Percentiles rank a stretch among this genome's conserved stretches.
phyloP scores from a whole-genome alignment of 2,329 filamentous ascomycete species.

The Drechslerella coelobrocha region DNA sequence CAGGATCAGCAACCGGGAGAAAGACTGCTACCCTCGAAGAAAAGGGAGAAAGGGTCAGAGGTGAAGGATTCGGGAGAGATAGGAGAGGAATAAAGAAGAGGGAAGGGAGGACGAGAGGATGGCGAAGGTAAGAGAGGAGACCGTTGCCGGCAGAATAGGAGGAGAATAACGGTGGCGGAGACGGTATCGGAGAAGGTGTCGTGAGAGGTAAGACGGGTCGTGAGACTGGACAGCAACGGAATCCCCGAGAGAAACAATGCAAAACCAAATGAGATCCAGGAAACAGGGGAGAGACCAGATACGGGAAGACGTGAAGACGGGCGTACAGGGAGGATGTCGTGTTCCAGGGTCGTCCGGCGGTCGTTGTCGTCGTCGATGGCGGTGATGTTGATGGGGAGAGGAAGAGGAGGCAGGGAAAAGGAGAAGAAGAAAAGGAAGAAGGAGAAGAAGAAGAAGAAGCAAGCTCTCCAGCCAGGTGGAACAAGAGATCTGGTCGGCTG shows the following conservation, averaged over 20 bases:
- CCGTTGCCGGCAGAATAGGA: constrained; percentile 21
- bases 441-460: constrained; percentile 6
- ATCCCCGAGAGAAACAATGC: constrained; percentile 7
- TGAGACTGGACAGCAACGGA: background rate
- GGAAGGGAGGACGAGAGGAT: background rate
- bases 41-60: background rate
- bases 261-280: background rate
- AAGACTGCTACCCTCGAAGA: background rate
- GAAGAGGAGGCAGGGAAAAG: constrained; percentile 17
- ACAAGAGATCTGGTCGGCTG: constrained; percentile 9
- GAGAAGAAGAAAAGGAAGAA: constrained; percentile 12
- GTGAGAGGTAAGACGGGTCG: constrained; percentile 16
- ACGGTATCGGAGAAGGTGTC: constrained; percentile 5
- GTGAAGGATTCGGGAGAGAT: background rate
- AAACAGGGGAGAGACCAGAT: background rate
- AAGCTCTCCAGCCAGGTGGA: background rate
- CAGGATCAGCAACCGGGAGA: constrained; percentile 6
- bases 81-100: background rate
- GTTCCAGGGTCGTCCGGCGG: constrained; percentile 5
- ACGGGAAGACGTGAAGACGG: constrained; percentile 10
- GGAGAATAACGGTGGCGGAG: constrained; percentile 10
- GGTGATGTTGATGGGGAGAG: constrained; percentile 29
- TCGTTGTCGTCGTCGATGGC: constrained; percentile 14
- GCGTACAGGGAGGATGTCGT: constrained; percentile 28
- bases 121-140: background rate